These are phyloP conservation scores for Starmera quercuum DNA, from an alignment of 805 yeast species.

Conservation along the genomic window DNA sequence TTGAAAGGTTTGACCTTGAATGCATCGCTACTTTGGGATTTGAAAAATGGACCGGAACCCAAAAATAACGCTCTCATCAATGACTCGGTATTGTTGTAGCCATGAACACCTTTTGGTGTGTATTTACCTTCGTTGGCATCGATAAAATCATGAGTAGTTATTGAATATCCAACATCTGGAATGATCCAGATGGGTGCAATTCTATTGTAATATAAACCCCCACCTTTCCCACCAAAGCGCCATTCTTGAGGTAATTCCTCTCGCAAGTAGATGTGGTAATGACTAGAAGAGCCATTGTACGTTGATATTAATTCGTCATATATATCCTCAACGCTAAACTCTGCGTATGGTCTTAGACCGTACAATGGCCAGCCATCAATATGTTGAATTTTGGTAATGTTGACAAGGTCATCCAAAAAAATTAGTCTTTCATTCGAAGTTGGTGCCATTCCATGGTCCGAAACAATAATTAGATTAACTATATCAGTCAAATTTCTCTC, in stretches of 20 bases:
- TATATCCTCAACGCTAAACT: slow-evolving; percentile 34
- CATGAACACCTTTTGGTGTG: slow-evolving; percentile 60
- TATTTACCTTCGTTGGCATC: slow-evolving; percentile 20
- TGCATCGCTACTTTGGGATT: slow-evolving; percentile 12
- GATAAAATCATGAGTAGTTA: slow-evolving; percentile 56
- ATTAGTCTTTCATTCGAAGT: slow-evolving; percentile 64
- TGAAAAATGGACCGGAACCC: slow-evolving; percentile 76
- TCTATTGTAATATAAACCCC: slow-evolving; percentile 39
- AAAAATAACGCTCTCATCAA: slow-evolving; percentile 80
- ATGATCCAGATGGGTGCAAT: slow-evolving; percentile 83
- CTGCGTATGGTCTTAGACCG: slow-evolving; percentile 56
- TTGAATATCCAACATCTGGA: slow-evolving; percentile 74
- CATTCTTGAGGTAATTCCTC: slow-evolving; percentile 43
- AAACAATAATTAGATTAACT: slow-evolving; percentile 69
- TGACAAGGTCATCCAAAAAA: slow-evolving; percentile 65
- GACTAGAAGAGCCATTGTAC: slow-evolving; percentile 22
- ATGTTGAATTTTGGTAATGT: slow-evolving; percentile 43
- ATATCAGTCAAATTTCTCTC: slow-evolving; percentile 52
- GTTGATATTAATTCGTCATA: slow-evolving; percentile 32
- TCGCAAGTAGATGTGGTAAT: slow-evolving; percentile 40
- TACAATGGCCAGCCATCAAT: slow-evolving; percentile 82
- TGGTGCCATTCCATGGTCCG: slow-evolving; percentile 95
- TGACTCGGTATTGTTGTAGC: slow-evolving; percentile 70
- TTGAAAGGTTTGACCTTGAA: slow-evolving; percentile 50
- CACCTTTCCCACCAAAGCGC: slow-evolving; percentile 22